Evolutionary conservation across 805 yeast species (phyloP).

Genomic region (Blastobotrys muscicola): DNA sequence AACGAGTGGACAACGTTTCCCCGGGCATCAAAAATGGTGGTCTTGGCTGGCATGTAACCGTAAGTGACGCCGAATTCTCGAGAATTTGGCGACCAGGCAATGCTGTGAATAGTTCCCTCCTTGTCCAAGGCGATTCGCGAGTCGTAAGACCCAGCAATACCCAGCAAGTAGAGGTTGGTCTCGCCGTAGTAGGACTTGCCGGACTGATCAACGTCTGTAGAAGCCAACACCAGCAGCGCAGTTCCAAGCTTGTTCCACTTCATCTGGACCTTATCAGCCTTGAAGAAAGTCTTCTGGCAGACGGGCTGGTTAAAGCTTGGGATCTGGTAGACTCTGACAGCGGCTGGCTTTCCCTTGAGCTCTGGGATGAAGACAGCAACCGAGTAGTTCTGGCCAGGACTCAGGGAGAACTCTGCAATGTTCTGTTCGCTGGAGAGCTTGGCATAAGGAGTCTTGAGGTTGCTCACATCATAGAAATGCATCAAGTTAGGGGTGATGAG

Average conservation of each 20-base stretch:
- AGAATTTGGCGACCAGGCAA: conserved; percentile 93
- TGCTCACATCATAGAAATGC: conserved; percentile 50
- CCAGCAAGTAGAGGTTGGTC: conserved; percentile 80
- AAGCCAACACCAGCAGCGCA: conserved; percentile 83
- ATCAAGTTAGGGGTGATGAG: conserved; percentile 46
- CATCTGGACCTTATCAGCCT: conserved; percentile 87
- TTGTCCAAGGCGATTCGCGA: conserved; percentile 78
- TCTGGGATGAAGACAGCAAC: conserved; percentile 89
- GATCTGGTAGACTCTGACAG: conserved; percentile 71
- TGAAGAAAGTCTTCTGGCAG: conserved; percentile 81
- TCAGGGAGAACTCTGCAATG: conserved; percentile 48
- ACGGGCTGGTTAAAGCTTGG: conserved; percentile 71
- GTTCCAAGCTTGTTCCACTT: conserved; percentile 95
- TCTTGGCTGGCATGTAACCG: conserved; percentile 96
- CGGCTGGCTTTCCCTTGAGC: conserved; percentile 79
- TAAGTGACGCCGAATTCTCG: conserved; percentile 95
- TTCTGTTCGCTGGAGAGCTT: conserved; percentile 43
- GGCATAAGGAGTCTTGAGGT: conserved; percentile 40
- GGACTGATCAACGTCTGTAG: conserved; percentile 90
- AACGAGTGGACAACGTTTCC: conserved; percentile 79
- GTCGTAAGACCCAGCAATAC: conserved; percentile 87
- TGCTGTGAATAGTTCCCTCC: conserved; percentile 96
- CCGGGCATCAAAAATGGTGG: conserved; percentile 88
- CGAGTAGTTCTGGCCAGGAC: conserved; percentile 85
- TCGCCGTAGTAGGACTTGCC: conserved; percentile 96